A percentile compares a stretch with the other conserved stretches of the same genome.
These are phyloP conservation scores for Dendrobium catenatum DNA, from an alignment of 106 monocot species.

Conservation along the genomic window DNA sequence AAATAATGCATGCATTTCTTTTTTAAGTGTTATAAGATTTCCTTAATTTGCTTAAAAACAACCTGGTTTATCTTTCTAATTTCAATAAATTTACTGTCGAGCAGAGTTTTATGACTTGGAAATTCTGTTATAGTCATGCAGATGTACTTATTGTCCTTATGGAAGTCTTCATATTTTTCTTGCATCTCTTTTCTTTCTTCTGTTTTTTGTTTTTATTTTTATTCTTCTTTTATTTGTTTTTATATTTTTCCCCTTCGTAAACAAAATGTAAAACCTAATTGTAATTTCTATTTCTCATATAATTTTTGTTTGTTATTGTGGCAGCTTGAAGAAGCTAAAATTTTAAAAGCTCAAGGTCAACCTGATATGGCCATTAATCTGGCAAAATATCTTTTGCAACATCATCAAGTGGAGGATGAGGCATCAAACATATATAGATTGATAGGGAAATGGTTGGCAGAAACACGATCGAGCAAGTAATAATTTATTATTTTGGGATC, in stretches of 20 bases:
- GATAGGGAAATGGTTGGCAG: constrained; percentile 95
- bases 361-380: constrained; percentile 89
- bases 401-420: constrained; percentile 53
- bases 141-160: not conserved
- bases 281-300: not conserved
- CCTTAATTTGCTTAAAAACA: too few species aligned
- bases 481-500: not conserved
- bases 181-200: not conserved
- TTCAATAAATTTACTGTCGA: not conserved
- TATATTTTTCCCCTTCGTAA: too few species aligned
- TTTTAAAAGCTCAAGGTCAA: constrained; percentile 80
- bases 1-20: too few species aligned
- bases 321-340: constrained; percentile 97
- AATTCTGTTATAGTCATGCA: not conserved
- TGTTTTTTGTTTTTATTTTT: not conserved
- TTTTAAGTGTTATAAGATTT: too few species aligned
- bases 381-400: constrained; percentile 59
- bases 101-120: not conserved
- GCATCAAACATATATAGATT: constrained; percentile 73
- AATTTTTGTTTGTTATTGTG: not conserved
- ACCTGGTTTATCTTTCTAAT: too few species aligned
- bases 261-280: not conserved
- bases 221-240: too few species aligned
- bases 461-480: constrained; percentile 97
- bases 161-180: not conserved